A percentile compares a stretch with the other conserved stretches of the same genome.
Conservation (phyloP, 257 asterid species). For the Solanum habrochaites region DNA sequence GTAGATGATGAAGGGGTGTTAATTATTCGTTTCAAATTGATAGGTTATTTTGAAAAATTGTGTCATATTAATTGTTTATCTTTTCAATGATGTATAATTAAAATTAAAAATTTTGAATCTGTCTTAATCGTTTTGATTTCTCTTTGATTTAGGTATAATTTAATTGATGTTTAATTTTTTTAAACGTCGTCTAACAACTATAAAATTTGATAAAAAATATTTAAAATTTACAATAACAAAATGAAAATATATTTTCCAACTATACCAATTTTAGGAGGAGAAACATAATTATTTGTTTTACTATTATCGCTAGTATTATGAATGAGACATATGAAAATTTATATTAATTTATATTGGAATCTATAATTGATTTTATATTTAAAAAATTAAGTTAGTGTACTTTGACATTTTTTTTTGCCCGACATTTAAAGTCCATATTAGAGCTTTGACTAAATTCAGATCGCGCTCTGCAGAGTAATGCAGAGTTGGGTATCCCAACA, state of each 20-base stretch:
- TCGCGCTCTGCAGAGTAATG: no score
- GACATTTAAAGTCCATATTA: rapidly evolving
- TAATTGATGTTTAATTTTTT: not conserved
- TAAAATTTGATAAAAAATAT: not conserved
- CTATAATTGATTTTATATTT: not conserved
- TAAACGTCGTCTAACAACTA: not conserved
- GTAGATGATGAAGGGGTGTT: not conserved
- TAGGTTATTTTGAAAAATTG: not conserved
- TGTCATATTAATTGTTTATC: not conserved
- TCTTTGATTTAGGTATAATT: not conserved
- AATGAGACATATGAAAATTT: not conserved
- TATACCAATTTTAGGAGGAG: not conserved
- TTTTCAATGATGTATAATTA: not conserved
- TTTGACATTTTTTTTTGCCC: not conserved
- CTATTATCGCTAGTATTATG: not conserved
- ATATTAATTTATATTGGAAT: not conserved
- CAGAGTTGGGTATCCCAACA: rapidly evolving
- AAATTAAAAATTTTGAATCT: not conserved
- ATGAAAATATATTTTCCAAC: not conserved
- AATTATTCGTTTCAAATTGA: not conserved
- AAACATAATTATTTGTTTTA: no score
- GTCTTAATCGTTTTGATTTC: not conserved
- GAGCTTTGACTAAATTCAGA: rapidly evolving
- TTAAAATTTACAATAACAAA: not conserved
- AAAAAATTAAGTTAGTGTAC: not conserved